These are phyloP conservation scores for Termitomyces titanicus DNA, from an alignment of 768 basidiomycete genomes.

Conservation along the genomic window DNA sequence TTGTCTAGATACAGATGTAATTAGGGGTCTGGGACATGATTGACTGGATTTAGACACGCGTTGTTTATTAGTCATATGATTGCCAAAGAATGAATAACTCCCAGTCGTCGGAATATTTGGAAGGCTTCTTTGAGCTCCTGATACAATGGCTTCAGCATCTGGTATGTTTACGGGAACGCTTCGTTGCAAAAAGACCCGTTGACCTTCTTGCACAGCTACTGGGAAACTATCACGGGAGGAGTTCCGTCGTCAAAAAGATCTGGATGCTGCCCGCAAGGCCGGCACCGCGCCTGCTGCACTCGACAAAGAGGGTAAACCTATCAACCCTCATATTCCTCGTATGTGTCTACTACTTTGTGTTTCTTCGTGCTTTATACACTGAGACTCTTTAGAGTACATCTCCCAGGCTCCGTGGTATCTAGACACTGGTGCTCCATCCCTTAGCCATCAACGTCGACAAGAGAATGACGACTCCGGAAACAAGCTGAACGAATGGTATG, in stretches of 20 bases:
- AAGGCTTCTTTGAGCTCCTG: not conserved
- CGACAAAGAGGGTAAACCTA: constrained; percentile 91
- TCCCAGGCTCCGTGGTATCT: constrained; percentile 99
- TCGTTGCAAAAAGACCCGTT: not conserved
- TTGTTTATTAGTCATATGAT: constrained; percentile 2
- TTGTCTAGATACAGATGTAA: not conserved
- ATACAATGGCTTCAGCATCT: constrained; percentile 38
- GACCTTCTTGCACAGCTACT: constrained; percentile 32
- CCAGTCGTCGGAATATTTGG: not conserved
- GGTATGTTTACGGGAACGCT: constrained; percentile 22
- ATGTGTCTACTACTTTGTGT: constrained; percentile 23
- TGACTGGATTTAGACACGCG: not conserved
- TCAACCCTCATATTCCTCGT: constrained; percentile 99
- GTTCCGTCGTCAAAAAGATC: constrained; percentile 91
- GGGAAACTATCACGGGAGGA: constrained; percentile 94
- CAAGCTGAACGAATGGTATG: constrained; percentile 90
- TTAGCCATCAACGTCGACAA: constrained; percentile 89
- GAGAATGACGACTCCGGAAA: constrained; percentile 53
- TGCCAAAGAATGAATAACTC: constrained; percentile 2
- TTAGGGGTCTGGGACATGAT: too few relatives aligned
- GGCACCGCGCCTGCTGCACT: constrained; percentile 96
- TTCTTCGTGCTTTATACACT: not conserved
- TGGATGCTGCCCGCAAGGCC: constrained; percentile 97
- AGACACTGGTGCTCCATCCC: constrained; percentile 88
- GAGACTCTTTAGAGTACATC: constrained; percentile 73